Evolutionary conservation across 768 basidiomycete genomes (phyloP), one percentile per base, ranked within the genome.

Genomic region (Ephemerocybe angulata): DNA sequence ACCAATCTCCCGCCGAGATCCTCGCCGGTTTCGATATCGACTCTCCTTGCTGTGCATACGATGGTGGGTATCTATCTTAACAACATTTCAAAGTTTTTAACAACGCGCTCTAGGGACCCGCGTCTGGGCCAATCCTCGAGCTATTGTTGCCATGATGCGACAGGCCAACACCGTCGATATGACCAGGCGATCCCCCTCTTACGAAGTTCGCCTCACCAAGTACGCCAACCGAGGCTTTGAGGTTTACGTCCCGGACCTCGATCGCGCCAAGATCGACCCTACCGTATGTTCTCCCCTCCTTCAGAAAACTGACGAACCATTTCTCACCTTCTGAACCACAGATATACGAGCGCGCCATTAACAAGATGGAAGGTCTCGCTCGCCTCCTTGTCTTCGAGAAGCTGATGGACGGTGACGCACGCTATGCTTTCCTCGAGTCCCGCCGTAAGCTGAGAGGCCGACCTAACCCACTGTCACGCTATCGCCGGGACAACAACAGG

Each of bases 21-120:
- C 72, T 87, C 1, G 81, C 84, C 4, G 85, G 84, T 8, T 87
- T 87, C 58, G 85, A 87, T 59, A 77, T 87, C 41, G 84, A 87
- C 56, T 81, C 80, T 0, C 81, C 84, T 4, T 85, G 82, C 67
- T 82, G 79, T 50, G 77, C 79, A 1, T 86, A 68, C 54, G 69
- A 70, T 53, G 65, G 69, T 66, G 50, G 40, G 46, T 44, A 27
- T 13, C 21, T 46, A 15, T 42, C 33, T 27, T 29, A 13, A 37
- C n/a, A 21, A 13, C 12, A 29, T 19, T 15, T 43, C 5, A 4
- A 37, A n/a, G 21, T 27, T 38, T 10, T 52, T 19, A 54, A 31
- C 40, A 49, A 35, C 52, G 12, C 22, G 50, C 12, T 30, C 1
- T 38, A 78, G 75, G 76, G 17, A 56, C 70, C 48, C 79, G 76